A percentile compares a stretch with the other conserved stretches of the same genome.
Evolutionary conservation across 2,329 filamentous ascomycete species (phyloP).

Genomic region (Penicillium sclerotigenum): DNA sequence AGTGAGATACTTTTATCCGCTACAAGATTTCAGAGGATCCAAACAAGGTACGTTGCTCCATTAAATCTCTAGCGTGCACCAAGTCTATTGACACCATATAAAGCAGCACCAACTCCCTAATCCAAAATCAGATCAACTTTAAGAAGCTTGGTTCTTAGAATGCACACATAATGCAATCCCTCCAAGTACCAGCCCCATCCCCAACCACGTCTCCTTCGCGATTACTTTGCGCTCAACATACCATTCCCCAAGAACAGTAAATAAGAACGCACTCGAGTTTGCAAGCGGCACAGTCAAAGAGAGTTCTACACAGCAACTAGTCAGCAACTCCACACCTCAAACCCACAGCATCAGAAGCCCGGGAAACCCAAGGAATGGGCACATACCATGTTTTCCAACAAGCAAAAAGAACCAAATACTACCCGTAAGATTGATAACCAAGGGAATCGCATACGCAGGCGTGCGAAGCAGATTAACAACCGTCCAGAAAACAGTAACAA

Average conservation of each 20-base stretch:
- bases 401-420: constrained; percentile 96
- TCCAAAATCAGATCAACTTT: not conserved
- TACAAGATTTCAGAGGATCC: not conserved
- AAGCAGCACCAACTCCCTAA: not conserved
- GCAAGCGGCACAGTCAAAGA: constrained; percentile 93
- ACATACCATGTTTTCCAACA: constrained; percentile 84
- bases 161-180: constrained; percentile 84
- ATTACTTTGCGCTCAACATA: constrained; percentile 91
- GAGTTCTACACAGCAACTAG: constrained; percentile 58
- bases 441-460: constrained; percentile 77
- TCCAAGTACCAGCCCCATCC: constrained; percentile 72
- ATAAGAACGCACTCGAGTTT: constrained; percentile 92
- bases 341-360: not conserved
- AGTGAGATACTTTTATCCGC: not conserved
- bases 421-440: constrained; percentile 85
- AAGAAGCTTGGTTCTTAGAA: constrained; percentile 35
- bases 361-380: not conserved
- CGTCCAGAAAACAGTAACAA: constrained; percentile 67
- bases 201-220: constrained; percentile 76
- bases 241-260: constrained; percentile 93
- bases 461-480: constrained; percentile 75
- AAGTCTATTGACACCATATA: not conserved
- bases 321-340: not conserved
- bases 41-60: not conserved
- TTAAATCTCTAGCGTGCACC: not conserved